These are phyloP conservation scores for Talaromyces marneffei DNA, from an alignment of 2,329 filamentous ascomycete species.

Conservation along the genomic window DNA sequence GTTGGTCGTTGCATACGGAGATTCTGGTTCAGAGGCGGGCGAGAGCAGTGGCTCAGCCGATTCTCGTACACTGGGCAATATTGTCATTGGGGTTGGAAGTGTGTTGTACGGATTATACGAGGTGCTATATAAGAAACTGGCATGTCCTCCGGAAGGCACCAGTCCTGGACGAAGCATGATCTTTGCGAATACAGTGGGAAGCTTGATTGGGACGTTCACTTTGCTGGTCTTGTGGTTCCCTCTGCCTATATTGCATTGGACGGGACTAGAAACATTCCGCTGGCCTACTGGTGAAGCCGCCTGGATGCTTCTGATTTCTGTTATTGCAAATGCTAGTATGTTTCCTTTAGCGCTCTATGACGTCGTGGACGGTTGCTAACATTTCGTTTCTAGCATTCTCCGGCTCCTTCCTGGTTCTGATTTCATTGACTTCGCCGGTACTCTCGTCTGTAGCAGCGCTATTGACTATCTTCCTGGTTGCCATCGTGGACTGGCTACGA, in stretches of 20 bases:
- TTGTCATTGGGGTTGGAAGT: constrained; percentile 85
- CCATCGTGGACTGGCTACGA: constrained; percentile 79
- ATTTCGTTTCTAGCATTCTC: constrained; percentile 58
- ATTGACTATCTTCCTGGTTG: constrained; percentile 94
- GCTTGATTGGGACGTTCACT: constrained; percentile 80
- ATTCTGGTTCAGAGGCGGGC: constrained; percentile 45
- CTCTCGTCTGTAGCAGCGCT: constrained; percentile 87
- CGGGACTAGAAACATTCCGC: constrained; percentile 75
- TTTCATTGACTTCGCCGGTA: constrained; percentile 87
- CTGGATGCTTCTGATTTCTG: constrained; percentile 71
- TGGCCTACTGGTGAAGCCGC: constrained; percentile 72
- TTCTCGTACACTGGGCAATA: constrained; percentile 73
- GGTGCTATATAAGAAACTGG: constrained; percentile 88
- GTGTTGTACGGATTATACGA: constrained; percentile 96
- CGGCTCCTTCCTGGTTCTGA: constrained; percentile 86
- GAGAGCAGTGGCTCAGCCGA: constrained; percentile 46
- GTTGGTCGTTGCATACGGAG: constrained; percentile 91
- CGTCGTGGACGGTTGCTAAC: not conserved
- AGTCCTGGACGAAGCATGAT: constrained; percentile 84
- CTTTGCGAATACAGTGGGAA: constrained; percentile 89
- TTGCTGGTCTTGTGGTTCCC: constrained; percentile 86
- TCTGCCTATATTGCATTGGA: constrained; percentile 72
- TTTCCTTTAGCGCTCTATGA: constrained; percentile 17
- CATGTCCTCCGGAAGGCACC: constrained; percentile 86
- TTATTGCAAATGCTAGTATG: constrained; percentile 75